Evolutionary conservation across 2,329 filamentous ascomycete genomes (phyloP).

Genomic region (Xylaria sp.): DNA sequence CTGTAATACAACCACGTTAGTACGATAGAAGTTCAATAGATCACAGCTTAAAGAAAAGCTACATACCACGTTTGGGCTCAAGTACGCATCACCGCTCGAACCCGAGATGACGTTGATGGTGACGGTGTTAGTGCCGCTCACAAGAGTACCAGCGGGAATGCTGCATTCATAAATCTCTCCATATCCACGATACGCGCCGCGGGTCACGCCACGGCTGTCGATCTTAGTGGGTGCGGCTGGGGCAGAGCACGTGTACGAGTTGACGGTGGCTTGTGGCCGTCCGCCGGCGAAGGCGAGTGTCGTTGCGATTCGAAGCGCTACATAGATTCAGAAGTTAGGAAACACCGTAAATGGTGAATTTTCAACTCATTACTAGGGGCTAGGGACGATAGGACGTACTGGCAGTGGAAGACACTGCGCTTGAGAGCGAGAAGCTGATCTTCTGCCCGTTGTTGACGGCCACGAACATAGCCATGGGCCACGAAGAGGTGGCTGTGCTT

Average conservation of each 20-base stretch:
- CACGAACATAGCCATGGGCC: slow-evolving; percentile 69
- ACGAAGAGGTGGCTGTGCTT: slow-evolving; percentile 56
- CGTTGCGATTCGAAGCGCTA: slow-evolving; percentile 64
- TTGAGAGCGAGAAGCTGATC: slow-evolving; percentile 56
- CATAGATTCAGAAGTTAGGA: not conserved
- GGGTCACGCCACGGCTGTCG: slow-evolving; percentile 66
- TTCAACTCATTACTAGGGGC: not conserved
- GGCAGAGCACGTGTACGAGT: slow-evolving; percentile 48
- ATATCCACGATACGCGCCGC: slow-evolving; percentile 67
- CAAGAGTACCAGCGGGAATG: slow-evolving; percentile 62
- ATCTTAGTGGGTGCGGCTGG: slow-evolving; percentile 58
- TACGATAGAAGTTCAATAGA: not conserved
- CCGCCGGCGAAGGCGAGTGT: slow-evolving; percentile 67
- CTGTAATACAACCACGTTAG: slow-evolving; percentile 33
- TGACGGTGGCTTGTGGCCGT: slow-evolving; percentile 59
- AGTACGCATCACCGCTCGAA: slow-evolving; percentile 58
- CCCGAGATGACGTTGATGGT: slow-evolving; percentile 64
- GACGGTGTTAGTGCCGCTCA: slow-evolving; percentile 64
- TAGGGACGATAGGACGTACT: slow-evolving; percentile 41
- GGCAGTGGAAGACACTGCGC: slow-evolving; percentile 56
- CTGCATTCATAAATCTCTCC: slow-evolving; percentile 67
- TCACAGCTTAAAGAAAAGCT: not conserved
- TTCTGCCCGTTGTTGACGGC: slow-evolving; percentile 57
- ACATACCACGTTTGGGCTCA: slow-evolving; percentile 61
- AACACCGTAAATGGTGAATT: too few species aligned